These are phyloP conservation scores for Fusarium sp. DNA, from an alignment of 2,329 filamentous ascomycete genomes.

Conservation along the genomic window DNA sequence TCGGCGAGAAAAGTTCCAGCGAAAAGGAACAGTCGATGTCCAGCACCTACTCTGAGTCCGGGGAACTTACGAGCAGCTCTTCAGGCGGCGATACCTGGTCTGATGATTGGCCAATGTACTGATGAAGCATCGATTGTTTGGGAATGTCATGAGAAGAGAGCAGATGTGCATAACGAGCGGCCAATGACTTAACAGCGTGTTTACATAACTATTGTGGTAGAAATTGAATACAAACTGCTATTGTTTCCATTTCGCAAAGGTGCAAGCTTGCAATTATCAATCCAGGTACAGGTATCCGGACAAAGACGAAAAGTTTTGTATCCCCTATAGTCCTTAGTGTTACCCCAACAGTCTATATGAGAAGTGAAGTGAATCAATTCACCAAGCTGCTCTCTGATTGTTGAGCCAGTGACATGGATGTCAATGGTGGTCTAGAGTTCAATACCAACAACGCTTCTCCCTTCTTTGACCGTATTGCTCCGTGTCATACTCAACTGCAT, in stretches of 20 bases:
- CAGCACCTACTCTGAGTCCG: background rate
- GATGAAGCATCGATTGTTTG: background rate
- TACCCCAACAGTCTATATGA: background rate
- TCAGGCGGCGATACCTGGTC: background rate
- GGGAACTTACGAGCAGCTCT: background rate
- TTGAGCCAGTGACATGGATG: no score
- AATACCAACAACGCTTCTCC: background rate
- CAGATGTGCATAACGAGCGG: background rate
- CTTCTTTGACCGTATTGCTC: background rate
- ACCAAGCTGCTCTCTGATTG: background rate
- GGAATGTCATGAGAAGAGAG: background rate
- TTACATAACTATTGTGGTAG: background rate
- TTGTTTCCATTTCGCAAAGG: background rate
- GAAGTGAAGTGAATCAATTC: background rate
- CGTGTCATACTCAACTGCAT: background rate
- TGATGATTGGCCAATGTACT: background rate
- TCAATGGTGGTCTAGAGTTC: background rate
- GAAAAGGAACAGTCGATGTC: background rate
- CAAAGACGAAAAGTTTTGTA: background rate
- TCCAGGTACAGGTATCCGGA: background rate
- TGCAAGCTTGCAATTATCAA: background rate
- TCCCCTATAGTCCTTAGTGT: background rate
- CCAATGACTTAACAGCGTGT: background rate
- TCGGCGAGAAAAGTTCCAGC: background rate
- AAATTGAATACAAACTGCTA: background rate